phyloP scores from a whole-genome alignment of 306 rosid species.

The Dryas octopetala region DNA sequence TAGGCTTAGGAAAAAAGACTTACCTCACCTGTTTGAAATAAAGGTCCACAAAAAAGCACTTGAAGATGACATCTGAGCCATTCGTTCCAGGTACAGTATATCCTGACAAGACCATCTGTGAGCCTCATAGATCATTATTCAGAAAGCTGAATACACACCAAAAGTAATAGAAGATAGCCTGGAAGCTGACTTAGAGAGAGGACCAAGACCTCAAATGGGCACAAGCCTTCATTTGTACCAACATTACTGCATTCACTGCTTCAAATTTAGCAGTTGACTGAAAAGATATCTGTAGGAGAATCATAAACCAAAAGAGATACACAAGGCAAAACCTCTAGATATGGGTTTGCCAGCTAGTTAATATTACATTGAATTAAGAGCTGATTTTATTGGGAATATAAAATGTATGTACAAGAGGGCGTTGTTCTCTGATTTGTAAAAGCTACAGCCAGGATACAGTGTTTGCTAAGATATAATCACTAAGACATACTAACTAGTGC shows the following conservation, averaged over 20 bases:
- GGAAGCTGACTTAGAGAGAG: slow-evolving; percentile 20
- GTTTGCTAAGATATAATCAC: slow-evolving; percentile 82
- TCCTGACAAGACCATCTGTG: slow-evolving; percentile 23
- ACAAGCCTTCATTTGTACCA: slow-evolving; percentile 16
- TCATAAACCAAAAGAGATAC: slow-evolving; percentile 23
- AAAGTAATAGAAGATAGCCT: slow-evolving; percentile 15
- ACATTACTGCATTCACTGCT: slow-evolving; percentile 28
- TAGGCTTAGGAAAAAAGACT: slow-evolving; percentile 13
- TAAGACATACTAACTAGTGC: slow-evolving; percentile 74
- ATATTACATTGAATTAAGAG: slow-evolving; percentile 44
- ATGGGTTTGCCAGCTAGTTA: slow-evolving; percentile 4
- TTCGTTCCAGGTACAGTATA: neutral
- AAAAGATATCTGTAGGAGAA: slow-evolving; percentile 35
- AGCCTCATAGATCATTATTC: slow-evolving; percentile 13
- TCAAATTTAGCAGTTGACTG: slow-evolving; percentile 29
- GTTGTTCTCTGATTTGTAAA: slow-evolving; percentile 69
- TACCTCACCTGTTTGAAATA: slow-evolving; percentile 22
- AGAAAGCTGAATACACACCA: slow-evolving; percentile 17
- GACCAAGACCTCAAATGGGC: slow-evolving; percentile 12
- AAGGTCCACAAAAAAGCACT: slow-evolving; percentile 12
- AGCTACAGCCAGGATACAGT: slow-evolving; percentile 77
- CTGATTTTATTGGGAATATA: slow-evolving; percentile 75
- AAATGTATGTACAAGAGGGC: slow-evolving; percentile 94
- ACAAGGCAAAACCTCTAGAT: slow-evolving; percentile 17
- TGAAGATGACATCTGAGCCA: slow-evolving; percentile 3